Base-by-base conservation (phyloP, 805 yeast genomes). In the Millerozyma miso region DNA sequence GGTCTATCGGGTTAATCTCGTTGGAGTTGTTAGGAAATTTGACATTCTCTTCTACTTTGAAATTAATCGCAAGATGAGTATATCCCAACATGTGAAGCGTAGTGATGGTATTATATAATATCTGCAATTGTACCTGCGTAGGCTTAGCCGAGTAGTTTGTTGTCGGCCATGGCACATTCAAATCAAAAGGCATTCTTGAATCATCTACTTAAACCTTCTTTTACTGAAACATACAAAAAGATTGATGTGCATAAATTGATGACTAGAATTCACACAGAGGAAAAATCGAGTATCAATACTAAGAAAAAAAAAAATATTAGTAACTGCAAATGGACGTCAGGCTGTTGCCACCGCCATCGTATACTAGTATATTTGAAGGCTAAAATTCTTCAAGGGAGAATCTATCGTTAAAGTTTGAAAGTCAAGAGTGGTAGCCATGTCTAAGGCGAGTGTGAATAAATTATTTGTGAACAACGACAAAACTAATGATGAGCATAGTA, bases 121-220 rank as follows among this genome's bases (percentile, higher is more conserved):
- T 64, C 0, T 52, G 53, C 2, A 82, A 53, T 42, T 81, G 78
- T 10, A 55, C 50, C 3, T 58, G 49, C 0, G 75, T 57, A 3
- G 80, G 76, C 23, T 63, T 62, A 4, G 65, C 52, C 2, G 54
- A 46, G 55, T 76, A 85, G 40, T 70, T 68, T 13, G 58, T 61
- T 41, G 73, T 76, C 0, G 93, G 93, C 85, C 89, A 85, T 13
- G 79, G 77, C 6, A 86, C 80, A 56, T 85, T 86, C 43, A 86
- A 66, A 61, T 86, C 95, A 45, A 80, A 69, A 53, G 59, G 38
- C 54, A 48, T 47, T 13, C 13, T 37, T 20, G 16, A 34, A 5
- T 33, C 13, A 1, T 31, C 14, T n/a, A n/a, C 5, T 32, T 32
- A n/a, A n/a, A n/a, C n/a, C n/a, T n/a, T n/a, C 29, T 7, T 7